Percentiles rank a stretch among this genome's conserved stretches.
phyloP scores from a whole-genome alignment of 306 rosid genomes.

The Dryas alaskensis region DNA sequence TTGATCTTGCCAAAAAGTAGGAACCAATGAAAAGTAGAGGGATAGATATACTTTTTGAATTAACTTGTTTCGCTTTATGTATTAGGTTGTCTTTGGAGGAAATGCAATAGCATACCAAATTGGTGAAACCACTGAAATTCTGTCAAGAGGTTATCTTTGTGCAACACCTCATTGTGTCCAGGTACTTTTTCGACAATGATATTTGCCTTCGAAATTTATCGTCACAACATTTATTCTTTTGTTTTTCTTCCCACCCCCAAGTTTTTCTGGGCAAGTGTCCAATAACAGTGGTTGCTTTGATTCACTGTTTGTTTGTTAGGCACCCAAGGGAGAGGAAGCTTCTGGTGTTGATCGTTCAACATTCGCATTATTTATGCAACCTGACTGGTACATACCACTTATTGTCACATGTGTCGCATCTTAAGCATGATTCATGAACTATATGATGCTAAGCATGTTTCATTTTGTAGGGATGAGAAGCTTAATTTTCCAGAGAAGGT shows the following conservation, averaged over 20 bases:
- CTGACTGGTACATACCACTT: constrained; percentile 62
- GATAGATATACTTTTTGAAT: constrained; percentile 9
- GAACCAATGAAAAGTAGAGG: neutral
- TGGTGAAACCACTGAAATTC: constrained; percentile 92
- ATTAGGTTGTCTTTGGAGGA: constrained; percentile 74
- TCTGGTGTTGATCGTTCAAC: constrained; percentile 79
- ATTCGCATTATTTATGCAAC: constrained; percentile 95
- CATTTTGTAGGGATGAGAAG: constrained; percentile 72
- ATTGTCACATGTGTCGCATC: neutral
- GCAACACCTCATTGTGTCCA: constrained; percentile 97
- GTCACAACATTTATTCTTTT: neutral
- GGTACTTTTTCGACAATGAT: constrained; percentile 42
- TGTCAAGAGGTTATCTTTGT: constrained; percentile 85
- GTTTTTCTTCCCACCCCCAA: neutral
- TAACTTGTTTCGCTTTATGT: constrained; percentile 3
- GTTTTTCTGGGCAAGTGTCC: constrained; percentile 1
- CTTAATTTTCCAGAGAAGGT: constrained; percentile 70
- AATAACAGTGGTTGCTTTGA: constrained; percentile 1
- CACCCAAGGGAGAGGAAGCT: constrained; percentile 70
- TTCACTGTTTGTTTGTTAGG: constrained; percentile 38
- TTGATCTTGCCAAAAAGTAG: neutral
- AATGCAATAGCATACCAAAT: constrained; percentile 92
- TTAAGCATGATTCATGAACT: neutral
- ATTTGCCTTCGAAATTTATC: neutral
- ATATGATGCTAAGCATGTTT: neutral